Evolutionary conservation across 805 yeast genomes (phyloP).

Genomic region (Metschnikowia santaceciliae): DNA sequence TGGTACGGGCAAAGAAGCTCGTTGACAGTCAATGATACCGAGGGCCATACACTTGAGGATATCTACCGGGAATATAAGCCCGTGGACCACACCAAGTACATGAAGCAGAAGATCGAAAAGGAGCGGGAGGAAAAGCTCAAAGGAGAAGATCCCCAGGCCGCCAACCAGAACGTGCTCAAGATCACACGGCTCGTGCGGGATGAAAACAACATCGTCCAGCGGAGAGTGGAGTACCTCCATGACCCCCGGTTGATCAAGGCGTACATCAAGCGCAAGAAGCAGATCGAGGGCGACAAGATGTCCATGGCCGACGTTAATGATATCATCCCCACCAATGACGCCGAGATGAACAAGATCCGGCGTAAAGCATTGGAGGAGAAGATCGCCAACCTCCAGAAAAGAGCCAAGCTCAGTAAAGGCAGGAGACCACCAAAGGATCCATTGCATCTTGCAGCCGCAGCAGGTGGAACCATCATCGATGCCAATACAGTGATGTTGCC

Average conservation of each 20-base stretch:
- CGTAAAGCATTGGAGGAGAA: slow-evolving; percentile 77
- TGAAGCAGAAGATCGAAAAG: slow-evolving; percentile 34
- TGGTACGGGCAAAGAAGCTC: slow-evolving; percentile 83
- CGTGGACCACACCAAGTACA: slow-evolving; percentile 26
- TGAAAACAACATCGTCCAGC: slow-evolving; percentile 78
- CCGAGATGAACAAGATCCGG: slow-evolving; percentile 73
- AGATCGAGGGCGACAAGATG: slow-evolving; percentile 50
- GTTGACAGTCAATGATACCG: slow-evolving; percentile 37
- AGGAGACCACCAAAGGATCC: slow-evolving; percentile 32
- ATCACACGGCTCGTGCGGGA: slow-evolving; percentile 81
- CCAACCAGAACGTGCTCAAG: slow-evolving; percentile 25
- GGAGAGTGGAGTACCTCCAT: slow-evolving; percentile 70
- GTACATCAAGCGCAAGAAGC: slow-evolving; percentile 68
- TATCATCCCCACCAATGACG: slow-evolving; percentile 74
- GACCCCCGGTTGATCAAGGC: slow-evolving; percentile 88
- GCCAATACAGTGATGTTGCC: slow-evolving; percentile 43
- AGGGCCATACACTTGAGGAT: slow-evolving; percentile 35
- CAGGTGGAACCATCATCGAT: slow-evolving; percentile 40
- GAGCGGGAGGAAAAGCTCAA: slow-evolving; percentile 30
- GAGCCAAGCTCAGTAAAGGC: slow-evolving; percentile 52
- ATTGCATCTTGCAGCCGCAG: slow-evolving; percentile 39
- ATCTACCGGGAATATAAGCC: slow-evolving; percentile 39
- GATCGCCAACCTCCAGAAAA: slow-evolving; percentile 75
- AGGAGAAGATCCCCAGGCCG: slow-evolving; percentile 23
- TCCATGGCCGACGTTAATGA: slow-evolving; percentile 67